Evolutionary conservation across 177 flowering plant species (phyloP), one percentile per base, ranked within the genome.

Genomic region (Vitis hybrid): DNA sequence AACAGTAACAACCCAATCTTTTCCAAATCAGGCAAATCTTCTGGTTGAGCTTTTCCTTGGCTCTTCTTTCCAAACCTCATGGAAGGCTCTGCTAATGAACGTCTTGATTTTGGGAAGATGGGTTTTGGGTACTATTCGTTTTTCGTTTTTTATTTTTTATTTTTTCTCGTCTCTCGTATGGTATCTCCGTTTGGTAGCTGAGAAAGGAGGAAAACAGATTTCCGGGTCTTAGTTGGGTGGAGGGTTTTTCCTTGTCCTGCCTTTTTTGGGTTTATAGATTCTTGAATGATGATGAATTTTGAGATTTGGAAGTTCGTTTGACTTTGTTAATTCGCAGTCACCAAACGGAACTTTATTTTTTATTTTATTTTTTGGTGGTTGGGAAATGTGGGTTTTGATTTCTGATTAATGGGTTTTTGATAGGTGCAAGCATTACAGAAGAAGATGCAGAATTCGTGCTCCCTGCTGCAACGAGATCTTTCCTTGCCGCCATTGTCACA

Each of bases 401-500:
- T 19, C 2, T 65, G 52, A 50, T 55, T 55, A 60, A 1, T 60
- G 52, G 64, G 65, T 54, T 16, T 69, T 65, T 57, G 54, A 10
- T 62, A 89, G 93, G 62, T 89, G 93, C 83, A 62, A 86, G 77
- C 98, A 94, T 76, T 94, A 94, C 62, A 84, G 86, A 65, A 90
- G 99, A 66, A 84, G 99, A 76, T 94, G 98, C 83, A 81, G 60
- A 81, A 83, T 92, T 81, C 80, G 99, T 59, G 98, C 98, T 75
- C 98, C 98, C 6, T 94, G 98, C 70, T 94, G 97, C 75, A 85
- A 93, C 62, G 91, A 91, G 84, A 76, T 94, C 74, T 94, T 78
- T 72, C 70, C 81, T 24, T 94, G 99, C 72, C 97, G 98, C 54
- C 98, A 92, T 74, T 94, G 98, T 74, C 98, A 92, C 85, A 90